Percentiles rank a stretch among this genome's conserved stretches.
These are phyloP conservation scores for barrel medic (Medicago truncatula) DNA, from an alignment of 306 rosid species.

Conservation along the genomic window DNA sequence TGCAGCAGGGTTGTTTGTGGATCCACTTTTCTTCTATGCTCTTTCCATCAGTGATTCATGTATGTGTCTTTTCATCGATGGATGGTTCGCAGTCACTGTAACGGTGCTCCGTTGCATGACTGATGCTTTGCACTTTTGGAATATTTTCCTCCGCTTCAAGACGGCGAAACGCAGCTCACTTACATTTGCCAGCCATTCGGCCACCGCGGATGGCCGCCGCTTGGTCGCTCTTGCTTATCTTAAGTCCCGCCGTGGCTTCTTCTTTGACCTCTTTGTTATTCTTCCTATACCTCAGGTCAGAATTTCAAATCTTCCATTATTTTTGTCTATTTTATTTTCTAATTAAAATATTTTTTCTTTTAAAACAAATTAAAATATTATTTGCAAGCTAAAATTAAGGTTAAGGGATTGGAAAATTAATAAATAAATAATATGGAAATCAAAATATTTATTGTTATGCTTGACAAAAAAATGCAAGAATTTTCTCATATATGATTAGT, in stretches of 20 bases:
- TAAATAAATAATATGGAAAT: too few relatives aligned
- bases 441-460: too few relatives aligned
- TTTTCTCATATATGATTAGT: too few relatives aligned
- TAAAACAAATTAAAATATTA: neutral
- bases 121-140: conserved; percentile 87
- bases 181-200: neutral
- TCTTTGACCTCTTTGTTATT: conserved; percentile 82
- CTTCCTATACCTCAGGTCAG: conserved; percentile 88
- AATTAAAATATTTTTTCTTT: too few relatives aligned
- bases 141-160: conserved; percentile 74
- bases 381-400: neutral
- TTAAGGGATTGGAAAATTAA: too few relatives aligned
- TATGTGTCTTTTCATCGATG: conserved; percentile 83
- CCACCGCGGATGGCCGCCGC: neutral
- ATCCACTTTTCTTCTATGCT: conserved; percentile 86
- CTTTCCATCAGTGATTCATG: conserved; percentile 68
- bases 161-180: conserved; percentile 56
- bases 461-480: too few relatives aligned
- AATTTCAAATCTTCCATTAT: neutral
- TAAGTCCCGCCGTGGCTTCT: conserved; percentile 68
- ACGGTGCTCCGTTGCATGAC: conserved; percentile 91
- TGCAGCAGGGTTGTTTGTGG: conserved; percentile 76
- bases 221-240: conserved; percentile 65
- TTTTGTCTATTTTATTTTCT: neutral
- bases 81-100: conserved; percentile 86